Evolutionary conservation across 208 protist species (phyloP), one percentile per base, ranked within the genome.

Genomic region (Vickermania spadyakhi): DNA sequence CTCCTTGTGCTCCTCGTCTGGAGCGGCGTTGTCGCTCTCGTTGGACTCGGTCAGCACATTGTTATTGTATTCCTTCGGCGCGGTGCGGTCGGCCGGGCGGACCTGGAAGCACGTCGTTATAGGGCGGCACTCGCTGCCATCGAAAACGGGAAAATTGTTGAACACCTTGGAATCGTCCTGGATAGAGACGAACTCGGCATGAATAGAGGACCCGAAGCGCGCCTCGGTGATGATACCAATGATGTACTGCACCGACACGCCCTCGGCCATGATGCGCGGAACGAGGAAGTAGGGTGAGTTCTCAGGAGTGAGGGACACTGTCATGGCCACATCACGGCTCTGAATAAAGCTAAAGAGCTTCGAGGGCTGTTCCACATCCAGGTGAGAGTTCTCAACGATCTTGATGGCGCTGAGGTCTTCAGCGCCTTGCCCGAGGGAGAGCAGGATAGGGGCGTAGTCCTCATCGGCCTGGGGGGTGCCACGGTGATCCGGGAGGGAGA

Each of bases 401-500:
- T 60, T 52, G 72, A 89, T 81, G 13, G 71, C 65, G 2, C 62
- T 60, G 52, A 76, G 52, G 49, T 31, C 65, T 13, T 80, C 82
- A 53, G 61, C 65, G 28, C 82, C 75, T 55, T 88, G 75, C 1
- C 80, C 80, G n/a, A 93, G 60, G 58, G 75, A 86, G 60, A 93
- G 77, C 82, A 93, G 87, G 58, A 93, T 75, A 23, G 86, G 78
- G 3, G 77, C 58, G 65, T 86, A 70, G 49, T 82, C 25, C 21
- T 60, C 27, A 29, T 78, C 80, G 7, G 42, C 28, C 69, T 82
- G 82, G 56, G 70, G 63, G 0, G 78, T 89, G 27, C 84, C 87
- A 56, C 82, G 87, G 51, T 77, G 71, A 69, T 91, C 84, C 23
- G 89, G 79, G 64, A 93, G 82, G 0, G 77, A 84, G 22, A 93